These are phyloP conservation scores for Paramecium caudatum DNA, from an alignment of 73 alveolate genomes.

Conservation along the genomic window DNA sequence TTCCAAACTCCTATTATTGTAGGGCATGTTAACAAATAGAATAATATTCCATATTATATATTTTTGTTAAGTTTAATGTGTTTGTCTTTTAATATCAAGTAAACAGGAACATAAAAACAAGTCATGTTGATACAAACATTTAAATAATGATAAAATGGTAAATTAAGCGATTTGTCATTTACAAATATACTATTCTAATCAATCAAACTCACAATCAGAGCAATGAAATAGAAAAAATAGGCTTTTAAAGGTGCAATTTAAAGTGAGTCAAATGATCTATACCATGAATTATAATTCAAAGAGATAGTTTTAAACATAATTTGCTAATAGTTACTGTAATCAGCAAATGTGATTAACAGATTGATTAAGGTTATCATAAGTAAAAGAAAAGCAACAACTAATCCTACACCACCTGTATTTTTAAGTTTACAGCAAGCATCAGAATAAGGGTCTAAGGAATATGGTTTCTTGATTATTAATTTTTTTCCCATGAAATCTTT, in stretches of 20 bases:
- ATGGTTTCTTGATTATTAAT: not conserved
- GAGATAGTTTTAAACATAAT: not conserved
- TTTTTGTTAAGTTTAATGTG: constrained; percentile 4
- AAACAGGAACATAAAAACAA: not conserved
- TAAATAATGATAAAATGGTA: constrained; percentile 2
- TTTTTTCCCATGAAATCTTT: not conserved
- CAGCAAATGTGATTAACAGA: not conserved
- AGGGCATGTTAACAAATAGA: not conserved
- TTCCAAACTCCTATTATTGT: constrained; percentile 2
- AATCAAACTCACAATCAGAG: not conserved
- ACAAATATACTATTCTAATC: not conserved
- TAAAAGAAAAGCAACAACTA: too few relatives aligned
- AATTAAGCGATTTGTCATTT: too few relatives aligned
- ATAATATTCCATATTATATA: not conserved
- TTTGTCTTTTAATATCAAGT: not conserved
- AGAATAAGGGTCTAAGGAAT: not conserved
- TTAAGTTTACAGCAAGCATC: not conserved
- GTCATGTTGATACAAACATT: not conserved
- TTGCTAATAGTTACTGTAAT: not conserved
- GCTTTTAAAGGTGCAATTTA: not conserved
- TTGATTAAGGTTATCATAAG: not conserved
- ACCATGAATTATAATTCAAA: too few relatives aligned
- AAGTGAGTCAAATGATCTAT: too few relatives aligned
- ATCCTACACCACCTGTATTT: too few relatives aligned
- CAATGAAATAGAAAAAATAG: not conserved